Percentiles rank a stretch among this genome's conserved stretches.
Evolutionary conservation across 1,139 yeast genomes (phyloP).

Genomic region (Kazachstania sp.): DNA sequence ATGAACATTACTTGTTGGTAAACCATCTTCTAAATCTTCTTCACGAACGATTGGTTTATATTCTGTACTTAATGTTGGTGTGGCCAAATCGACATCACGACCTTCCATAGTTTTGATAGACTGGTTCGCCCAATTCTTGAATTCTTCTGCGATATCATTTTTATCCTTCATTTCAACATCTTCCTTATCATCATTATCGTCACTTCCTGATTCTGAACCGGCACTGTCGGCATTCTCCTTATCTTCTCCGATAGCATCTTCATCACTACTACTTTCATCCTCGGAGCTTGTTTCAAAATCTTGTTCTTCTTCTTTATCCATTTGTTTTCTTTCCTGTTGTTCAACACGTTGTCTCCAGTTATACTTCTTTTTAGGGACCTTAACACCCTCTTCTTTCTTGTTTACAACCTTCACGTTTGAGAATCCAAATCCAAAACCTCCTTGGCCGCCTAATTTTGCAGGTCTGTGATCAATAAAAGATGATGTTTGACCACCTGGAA

Average conservation of each 20-base stretch:
- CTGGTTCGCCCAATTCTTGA: conserved; percentile 47
- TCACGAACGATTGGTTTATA: conserved; percentile 43
- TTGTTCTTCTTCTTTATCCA: conserved; percentile 36
- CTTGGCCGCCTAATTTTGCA: conserved; percentile 50
- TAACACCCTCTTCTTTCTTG: conserved; percentile 36
- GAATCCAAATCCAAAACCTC: conserved; percentile 59
- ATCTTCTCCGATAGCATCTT: conserved; percentile 33
- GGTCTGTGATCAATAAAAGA: conserved; percentile 72
- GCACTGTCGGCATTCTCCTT: conserved; percentile 27
- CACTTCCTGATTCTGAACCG: conserved; percentile 15
- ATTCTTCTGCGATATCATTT: conserved; percentile 36
- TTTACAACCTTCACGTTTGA: conserved; percentile 38
- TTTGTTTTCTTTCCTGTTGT: conserved; percentile 36
- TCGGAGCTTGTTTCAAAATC: conserved; percentile 37
- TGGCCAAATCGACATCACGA: conserved; percentile 38
- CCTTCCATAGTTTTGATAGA: conserved; percentile 50
- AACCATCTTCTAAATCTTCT: conserved; percentile 60
- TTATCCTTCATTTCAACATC: conserved; percentile 1
- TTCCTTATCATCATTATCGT: conserved; percentile 10
- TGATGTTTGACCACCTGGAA: conserved; percentile 27
- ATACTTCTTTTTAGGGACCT: conserved; percentile 40
- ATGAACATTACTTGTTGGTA: conserved; percentile 49
- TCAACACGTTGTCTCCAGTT: conserved; percentile 53
- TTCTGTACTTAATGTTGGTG: conserved; percentile 46
- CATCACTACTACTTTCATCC: conserved; percentile 28